Evolutionary conservation across 768 basidiomycete species (phyloP).

Genomic region (Pisolithus sp.): DNA sequence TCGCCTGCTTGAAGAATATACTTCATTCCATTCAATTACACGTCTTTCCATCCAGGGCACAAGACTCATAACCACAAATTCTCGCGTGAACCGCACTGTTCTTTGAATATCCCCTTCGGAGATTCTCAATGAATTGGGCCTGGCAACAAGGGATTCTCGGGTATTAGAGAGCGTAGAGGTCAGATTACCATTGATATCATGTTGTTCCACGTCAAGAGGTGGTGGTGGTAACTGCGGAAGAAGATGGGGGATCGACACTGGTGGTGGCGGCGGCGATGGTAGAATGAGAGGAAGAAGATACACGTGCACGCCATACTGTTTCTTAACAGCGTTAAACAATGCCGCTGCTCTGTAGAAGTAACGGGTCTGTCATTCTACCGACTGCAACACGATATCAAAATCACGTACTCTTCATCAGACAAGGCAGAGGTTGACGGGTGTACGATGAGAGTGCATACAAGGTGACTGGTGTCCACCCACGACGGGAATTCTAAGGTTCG

Average conservation of each 20-base stretch:
- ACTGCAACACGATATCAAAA: not conserved
- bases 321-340: constrained; percentile 81
- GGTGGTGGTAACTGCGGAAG: constrained; percentile 63
- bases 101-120: constrained; percentile 68
- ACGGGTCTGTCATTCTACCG: constrained; percentile 6
- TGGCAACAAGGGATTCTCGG: not conserved
- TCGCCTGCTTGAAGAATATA: constrained; percentile 68
- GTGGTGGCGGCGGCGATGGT: constrained; percentile 56
- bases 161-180: not conserved
- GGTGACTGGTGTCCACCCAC: constrained; percentile 71
- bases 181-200: constrained; percentile 7
- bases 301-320: constrained; percentile 74
- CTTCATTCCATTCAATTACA: constrained; percentile 91
- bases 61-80: constrained; percentile 84
- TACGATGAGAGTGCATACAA: constrained; percentile 72
- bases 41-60: constrained; percentile 97
- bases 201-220: constrained; percentile 18
- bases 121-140: constrained; percentile 41
- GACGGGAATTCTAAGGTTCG: constrained; percentile 61
- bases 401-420: constrained; percentile 72
- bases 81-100: constrained; percentile 73
- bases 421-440: constrained; percentile 66
- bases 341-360: constrained; percentile 53
- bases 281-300: constrained; percentile 61
- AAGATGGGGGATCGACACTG: constrained; percentile 59